Evolutionary conservation across 2,329 filamentous ascomycete species (phyloP), one percentile per base, ranked within the genome.

Genomic region (Scedosporium dehoogii): DNA sequence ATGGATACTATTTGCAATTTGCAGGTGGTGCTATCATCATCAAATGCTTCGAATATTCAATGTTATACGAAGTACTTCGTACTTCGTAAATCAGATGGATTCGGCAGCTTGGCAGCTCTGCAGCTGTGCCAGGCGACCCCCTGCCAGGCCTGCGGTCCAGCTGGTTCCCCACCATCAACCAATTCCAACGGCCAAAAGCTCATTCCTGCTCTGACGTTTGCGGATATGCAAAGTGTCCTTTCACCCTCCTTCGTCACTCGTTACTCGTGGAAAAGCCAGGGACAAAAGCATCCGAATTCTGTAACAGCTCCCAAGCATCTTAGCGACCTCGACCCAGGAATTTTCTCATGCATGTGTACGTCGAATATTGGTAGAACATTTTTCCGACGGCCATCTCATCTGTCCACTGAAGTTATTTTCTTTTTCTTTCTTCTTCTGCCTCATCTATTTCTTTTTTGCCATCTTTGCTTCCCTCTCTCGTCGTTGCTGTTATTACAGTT

Each of bases 181-280:
- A 55, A 48, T n/a, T 48, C 44, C 51, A 29, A 29, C 23, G 1
- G 6, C 23, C 18, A 18, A 55, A 16, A 18, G 18, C 14, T 23
- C 44, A 23, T 48, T 14, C 21, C 18, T 55, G 18, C 18, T 55
- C 12, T 23, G 12, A 23, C 51, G 12, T 14, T 27, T 38, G 33
- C 51, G 12, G 56, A 33, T 29, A 7, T 60, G 59, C 59, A 60
- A 60, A 60, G 59, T 60, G 59, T 60, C 59, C 59, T 60, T 44
- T 51, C 46, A 60, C 16, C 27, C 33, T 25, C 33, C 6, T 10
- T 38, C 10, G 27, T 18, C 59, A 51, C 58, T 38, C 10, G 27
- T 18, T 46, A 51, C 58, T 53, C 59, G 46, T 51, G n/a, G 38
- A 7, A 29, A 46, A 27, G 21, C 41, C 58, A 6, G 25, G 16